Conservation (phyloP, 495 filamentous ascomycete species). For the Tuber calosporum region DNA sequence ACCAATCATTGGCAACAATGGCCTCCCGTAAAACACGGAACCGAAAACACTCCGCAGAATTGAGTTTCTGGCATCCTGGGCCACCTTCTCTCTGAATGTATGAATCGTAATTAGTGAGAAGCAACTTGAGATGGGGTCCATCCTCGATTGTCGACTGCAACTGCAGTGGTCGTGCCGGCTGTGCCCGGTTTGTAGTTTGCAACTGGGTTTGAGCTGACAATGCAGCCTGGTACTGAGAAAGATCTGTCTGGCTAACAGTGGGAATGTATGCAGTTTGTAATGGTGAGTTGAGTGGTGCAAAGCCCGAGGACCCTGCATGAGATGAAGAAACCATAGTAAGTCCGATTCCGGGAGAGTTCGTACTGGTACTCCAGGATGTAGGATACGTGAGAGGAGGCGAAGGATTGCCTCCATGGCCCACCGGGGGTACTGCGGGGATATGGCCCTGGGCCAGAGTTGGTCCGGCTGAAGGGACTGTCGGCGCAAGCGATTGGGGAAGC, state of each 20-base stretch:
- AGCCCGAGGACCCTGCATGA: neutral
- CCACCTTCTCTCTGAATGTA: slow-evolving; percentile 33
- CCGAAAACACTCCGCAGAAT: slow-evolving; percentile 34
- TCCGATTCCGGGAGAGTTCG: neutral
- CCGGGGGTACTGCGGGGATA: neutral
- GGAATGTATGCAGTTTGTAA: neutral
- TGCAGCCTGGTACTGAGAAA: slow-evolving; percentile 4
- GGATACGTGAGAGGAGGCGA: neutral
- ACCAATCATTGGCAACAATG: slow-evolving; percentile 29
- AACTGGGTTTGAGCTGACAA: neutral
- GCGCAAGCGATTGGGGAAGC: slow-evolving; percentile 12
- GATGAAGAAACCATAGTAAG: neutral
- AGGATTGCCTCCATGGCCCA: neutral
- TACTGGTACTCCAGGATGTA: neutral
- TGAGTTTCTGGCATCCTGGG: slow-evolving; percentile 23
- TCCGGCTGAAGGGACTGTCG: slow-evolving; percentile 16
- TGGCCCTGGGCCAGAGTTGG: neutral
- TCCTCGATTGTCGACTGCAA: slow-evolving; percentile 7
- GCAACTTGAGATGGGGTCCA: slow-evolving; percentile 6
- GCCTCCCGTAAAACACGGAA: slow-evolving; percentile 32
- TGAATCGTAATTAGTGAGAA: slow-evolving; percentile 26
- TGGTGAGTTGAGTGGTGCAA: neutral
- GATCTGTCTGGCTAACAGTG: neutral
- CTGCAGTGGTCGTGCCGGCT: slow-evolving; percentile 5
- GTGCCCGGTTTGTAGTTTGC: neutral